Conservation (phyloP, 2,329 filamentous ascomycete species). For the Cryphonectria carpinicola region DNA sequence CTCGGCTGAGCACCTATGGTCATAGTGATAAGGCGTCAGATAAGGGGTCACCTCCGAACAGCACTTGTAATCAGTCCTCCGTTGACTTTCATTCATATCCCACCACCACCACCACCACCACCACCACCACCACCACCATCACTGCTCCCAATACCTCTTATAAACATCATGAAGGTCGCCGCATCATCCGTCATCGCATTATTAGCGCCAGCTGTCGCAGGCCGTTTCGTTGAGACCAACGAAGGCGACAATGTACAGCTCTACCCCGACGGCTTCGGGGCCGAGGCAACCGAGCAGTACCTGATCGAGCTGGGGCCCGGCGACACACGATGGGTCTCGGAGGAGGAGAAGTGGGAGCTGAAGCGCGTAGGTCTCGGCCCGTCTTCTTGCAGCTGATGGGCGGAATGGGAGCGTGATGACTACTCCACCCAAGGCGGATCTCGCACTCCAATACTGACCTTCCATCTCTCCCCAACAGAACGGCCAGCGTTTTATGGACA, state of each 20-base stretch:
- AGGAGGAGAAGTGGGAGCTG: constrained; percentile 93
- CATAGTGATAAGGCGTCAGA: constrained; percentile 6
- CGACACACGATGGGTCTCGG: constrained; percentile 83
- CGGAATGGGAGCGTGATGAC: neutral
- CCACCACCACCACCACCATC: neutral
- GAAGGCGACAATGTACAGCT: constrained; percentile 58
- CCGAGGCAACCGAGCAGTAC: constrained; percentile 55
- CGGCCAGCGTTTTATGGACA: constrained; percentile 77
- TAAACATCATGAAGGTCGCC: constrained; percentile 54
- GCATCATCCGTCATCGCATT: constrained; percentile 57
- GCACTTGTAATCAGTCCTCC: neutral
- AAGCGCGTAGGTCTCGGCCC: constrained; percentile 65
- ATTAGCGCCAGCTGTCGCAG: constrained; percentile 57
- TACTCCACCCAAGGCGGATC: neutral
- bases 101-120: neutral
- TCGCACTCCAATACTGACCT: neutral
- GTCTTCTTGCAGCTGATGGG: neutral
- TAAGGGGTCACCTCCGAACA: neutral
- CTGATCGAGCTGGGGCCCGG: constrained; percentile 86
- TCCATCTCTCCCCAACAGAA: constrained; percentile 50
- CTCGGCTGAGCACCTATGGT: neutral
- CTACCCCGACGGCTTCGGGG: constrained; percentile 43
- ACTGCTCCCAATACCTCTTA: neutral
- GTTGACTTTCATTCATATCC: neutral
- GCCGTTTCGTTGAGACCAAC: constrained; percentile 59